Evolutionary conservation across 2,329 filamentous ascomycete genomes (phyloP).

Genomic region (Trichothecium roseum): DNA sequence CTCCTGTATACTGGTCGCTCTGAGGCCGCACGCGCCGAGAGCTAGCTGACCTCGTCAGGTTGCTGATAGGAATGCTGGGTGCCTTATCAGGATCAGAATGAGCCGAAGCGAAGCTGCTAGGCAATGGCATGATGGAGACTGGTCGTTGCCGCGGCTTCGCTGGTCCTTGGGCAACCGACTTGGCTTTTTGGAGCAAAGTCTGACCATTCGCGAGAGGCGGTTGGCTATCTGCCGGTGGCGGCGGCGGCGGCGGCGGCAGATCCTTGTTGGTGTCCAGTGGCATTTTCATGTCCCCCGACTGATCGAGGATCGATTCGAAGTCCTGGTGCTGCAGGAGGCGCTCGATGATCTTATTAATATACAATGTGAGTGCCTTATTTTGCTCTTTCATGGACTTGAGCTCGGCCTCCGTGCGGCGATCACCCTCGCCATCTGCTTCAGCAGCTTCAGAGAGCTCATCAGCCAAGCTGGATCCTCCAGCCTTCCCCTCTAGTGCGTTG

Average conservation of each 20-base stretch:
- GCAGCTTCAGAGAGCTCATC: conserved; percentile 73
- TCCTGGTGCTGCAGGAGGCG: conserved; percentile 88
- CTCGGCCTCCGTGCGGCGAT: conserved; percentile 66
- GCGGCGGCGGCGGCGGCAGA: conserved; percentile 65
- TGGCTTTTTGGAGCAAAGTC: conserved; percentile 50
- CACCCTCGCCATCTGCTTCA: conserved; percentile 49
- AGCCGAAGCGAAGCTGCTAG: conserved; percentile 21
- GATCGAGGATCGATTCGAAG: conserved; percentile 87
- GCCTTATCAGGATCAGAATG: conserved; percentile 62
- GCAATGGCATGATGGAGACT: conserved; percentile 43
- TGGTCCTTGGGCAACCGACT: conserved; percentile 44
- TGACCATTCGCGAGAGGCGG: conserved; percentile 20
- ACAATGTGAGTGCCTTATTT: conserved; percentile 93
- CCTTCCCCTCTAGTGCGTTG: conserved; percentile 50
- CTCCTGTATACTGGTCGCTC: conserved; percentile 52
- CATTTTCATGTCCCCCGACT: conserved; percentile 47
- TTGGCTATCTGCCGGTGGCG: conserved; percentile 38
- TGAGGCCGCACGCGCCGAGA: conserved; percentile 46
- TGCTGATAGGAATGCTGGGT: conserved; percentile 63
- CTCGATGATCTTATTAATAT: conserved; percentile 99
- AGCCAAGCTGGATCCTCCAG: conserved; percentile 53
- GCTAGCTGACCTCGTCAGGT: conserved; percentile 41
- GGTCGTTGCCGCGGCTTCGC: conserved; percentile 40
- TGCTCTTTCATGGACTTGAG: conserved; percentile 75
- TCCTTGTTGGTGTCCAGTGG: conserved; percentile 62